A percentile compares a stretch with the other conserved stretches of the same genome.
These are phyloP conservation scores for Acer negundo DNA, from an alignment of 345 rosid species.

Conservation along the genomic window DNA sequence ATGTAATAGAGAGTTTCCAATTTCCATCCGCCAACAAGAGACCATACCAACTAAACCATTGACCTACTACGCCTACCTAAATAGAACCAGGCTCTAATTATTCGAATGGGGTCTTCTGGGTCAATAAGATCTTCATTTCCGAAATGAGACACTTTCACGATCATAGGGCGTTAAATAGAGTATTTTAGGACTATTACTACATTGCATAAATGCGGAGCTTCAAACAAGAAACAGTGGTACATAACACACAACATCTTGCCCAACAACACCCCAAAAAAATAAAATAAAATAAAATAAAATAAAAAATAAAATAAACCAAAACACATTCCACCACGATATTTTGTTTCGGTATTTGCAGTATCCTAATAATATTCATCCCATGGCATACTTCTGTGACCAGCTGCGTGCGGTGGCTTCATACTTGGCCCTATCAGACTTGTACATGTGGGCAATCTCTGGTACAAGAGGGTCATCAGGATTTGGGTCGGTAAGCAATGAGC, in stretches of 20 bases:
- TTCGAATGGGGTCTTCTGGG: too few species aligned
- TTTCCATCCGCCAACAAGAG: too few species aligned
- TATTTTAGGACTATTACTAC: neutral
- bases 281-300: neutral
- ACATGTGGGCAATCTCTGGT: conserved; percentile 51
- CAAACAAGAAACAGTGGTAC: conserved; percentile 10
- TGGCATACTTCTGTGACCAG: conserved; percentile 52
- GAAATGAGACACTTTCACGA: too few species aligned
- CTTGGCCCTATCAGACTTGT: conserved; percentile 41
- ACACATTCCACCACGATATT: neutral
- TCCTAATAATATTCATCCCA: conserved; percentile 33
- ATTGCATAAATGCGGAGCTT: neutral
- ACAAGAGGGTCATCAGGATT: conserved; percentile 51
- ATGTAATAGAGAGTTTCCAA: too few species aligned
- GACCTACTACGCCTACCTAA: too few species aligned
- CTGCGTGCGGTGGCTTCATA: conserved; percentile 46
- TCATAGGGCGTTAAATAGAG: too few species aligned
- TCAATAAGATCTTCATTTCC: too few species aligned
- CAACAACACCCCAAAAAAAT: neutral
- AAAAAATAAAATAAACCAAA: neutral
- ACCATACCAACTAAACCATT: too few species aligned
- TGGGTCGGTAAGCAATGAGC: conserved; percentile 47
- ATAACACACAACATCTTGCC: neutral
- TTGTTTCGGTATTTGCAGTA: neutral
- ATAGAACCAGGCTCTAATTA: too few species aligned